Conservation (phyloP, 225 moss, liverwort and hornwort genomes). For the Lunularia cruciata region DNA sequence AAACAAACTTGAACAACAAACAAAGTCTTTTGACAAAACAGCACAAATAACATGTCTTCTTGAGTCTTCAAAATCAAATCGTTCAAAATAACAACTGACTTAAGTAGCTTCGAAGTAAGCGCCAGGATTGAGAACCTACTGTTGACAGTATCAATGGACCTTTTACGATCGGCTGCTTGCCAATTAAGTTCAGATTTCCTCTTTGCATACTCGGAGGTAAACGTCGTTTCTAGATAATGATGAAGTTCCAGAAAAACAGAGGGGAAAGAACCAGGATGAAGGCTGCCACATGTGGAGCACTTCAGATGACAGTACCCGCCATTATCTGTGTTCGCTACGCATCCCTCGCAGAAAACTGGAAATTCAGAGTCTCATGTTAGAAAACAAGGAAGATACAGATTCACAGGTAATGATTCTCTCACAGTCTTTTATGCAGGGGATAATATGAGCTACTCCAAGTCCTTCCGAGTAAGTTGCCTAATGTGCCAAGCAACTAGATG, state of each 20-base stretch:
- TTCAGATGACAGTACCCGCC: conserved; percentile 37
- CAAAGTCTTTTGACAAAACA: no score
- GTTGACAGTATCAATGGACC: conserved; percentile 23
- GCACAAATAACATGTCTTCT: not conserved
- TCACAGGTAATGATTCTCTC: not conserved
- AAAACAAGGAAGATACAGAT: not conserved
- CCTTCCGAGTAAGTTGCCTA: not conserved
- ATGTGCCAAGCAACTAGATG: not conserved
- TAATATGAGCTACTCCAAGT: not conserved
- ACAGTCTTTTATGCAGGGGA: not conserved
- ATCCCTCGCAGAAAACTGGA: conserved; percentile 72
- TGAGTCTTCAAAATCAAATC: not conserved
- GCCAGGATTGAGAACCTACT: conserved; percentile 11
- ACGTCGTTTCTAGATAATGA: conserved; percentile 72
- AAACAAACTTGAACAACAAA: not conserved
- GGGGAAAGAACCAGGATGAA: conserved; percentile 76
- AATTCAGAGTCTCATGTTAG: not conserved
- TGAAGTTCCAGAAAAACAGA: conserved; percentile 88
- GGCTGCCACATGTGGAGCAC: conserved; percentile 66
- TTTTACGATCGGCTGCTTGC: conserved; percentile 38
- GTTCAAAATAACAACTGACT: not conserved
- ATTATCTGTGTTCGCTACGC: conserved; percentile 41
- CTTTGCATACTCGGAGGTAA: conserved; percentile 59
- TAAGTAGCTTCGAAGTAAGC: not conserved
- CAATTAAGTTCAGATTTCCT: conserved; percentile 47